Evolutionary conservation across 1,284 basidiomycete species (phyloP).

Genomic region (Lignosus rhinocerotis): DNA sequence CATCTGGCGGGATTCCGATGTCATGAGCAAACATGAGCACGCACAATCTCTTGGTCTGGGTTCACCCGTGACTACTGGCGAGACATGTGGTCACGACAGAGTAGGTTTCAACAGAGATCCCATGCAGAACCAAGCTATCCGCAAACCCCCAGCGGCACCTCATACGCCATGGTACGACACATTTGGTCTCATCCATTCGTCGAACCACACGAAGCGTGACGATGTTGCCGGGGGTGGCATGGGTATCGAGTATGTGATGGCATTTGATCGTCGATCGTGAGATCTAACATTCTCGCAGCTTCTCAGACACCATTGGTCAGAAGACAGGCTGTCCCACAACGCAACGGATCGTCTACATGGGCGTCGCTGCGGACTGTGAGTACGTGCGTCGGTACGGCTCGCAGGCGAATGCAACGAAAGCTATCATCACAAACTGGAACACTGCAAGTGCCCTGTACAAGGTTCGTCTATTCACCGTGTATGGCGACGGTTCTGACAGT

Average conservation of each 20-base stretch:
- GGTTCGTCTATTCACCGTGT: conserved; percentile 33
- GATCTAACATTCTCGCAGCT: conserved; percentile 44
- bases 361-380: conserved; percentile 87
- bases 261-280: neutral
- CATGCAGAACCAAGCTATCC: conserved; percentile 55
- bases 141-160: conserved; percentile 30
- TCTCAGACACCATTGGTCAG: conserved; percentile 64
- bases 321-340: conserved; percentile 74
- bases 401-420: conserved; percentile 63
- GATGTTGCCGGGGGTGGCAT: conserved; percentile 55
- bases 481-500: neutral
- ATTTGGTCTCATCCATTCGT: conserved; percentile 37
- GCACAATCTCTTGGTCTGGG: conserved; percentile 27
- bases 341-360: conserved; percentile 81
- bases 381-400: conserved; percentile 69
- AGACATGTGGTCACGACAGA: conserved; percentile 69
- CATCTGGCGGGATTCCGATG: conserved; percentile 72
- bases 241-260: conserved; percentile 51
- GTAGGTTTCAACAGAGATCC: conserved; percentile 67
- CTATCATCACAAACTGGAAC: conserved; percentile 81
- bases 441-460: conserved; percentile 80
- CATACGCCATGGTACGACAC: conserved; percentile 44
- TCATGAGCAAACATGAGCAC: conserved; percentile 54
- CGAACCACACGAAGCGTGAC: conserved; percentile 46
- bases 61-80: conserved; percentile 26